These are phyloP conservation scores for Malania oleifera DNA, from an alignment of 164 flowering plant genomes.

Conservation along the genomic window DNA sequence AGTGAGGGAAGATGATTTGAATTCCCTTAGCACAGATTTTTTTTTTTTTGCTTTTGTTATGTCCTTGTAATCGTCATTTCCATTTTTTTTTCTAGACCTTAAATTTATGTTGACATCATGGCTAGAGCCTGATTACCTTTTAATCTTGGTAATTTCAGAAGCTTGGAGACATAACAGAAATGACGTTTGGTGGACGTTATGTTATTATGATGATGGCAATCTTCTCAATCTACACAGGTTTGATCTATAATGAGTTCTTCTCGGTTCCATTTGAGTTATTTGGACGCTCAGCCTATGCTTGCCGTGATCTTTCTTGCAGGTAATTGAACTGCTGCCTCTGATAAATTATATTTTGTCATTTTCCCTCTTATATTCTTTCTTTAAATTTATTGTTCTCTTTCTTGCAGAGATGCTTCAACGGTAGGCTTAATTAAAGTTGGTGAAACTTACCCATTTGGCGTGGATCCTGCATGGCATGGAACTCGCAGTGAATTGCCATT, in stretches of 20 bases:
- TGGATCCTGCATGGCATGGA: conserved; percentile 96
- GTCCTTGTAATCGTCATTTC: too few relatives aligned
- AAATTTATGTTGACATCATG: too few relatives aligned
- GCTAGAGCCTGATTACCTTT: too few relatives aligned
- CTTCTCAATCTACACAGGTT: conserved; percentile 94
- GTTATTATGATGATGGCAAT: conserved; percentile 88
- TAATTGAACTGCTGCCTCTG: conserved; percentile 27
- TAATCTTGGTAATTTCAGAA: too few relatives aligned
- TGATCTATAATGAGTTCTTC: conserved; percentile 94
- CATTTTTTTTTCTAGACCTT: too few relatives aligned
- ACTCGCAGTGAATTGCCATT: conserved; percentile 88
- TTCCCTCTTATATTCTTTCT: not conserved
- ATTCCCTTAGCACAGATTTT: too few relatives aligned
- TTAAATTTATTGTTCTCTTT: not conserved
- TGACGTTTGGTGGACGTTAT: conserved; percentile 98
- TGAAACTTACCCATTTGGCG: conserved; percentile 83
- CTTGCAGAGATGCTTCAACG: conserved; percentile 69
- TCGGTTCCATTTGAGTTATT: conserved; percentile 89
- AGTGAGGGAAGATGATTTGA: too few relatives aligned
- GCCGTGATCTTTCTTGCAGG: conserved; percentile 91
- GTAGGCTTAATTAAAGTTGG: conserved; percentile 80
- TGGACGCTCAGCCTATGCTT: conserved; percentile 83
- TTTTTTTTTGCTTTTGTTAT: too few relatives aligned
- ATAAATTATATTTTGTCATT: not conserved
- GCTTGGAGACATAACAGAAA: conserved; percentile 88